Percentiles rank a stretch among this genome's conserved stretches.
Evolutionary conservation across 192 early-diverging fungal genomes (phyloP).

Genomic region (Thamnidium elegans): DNA sequence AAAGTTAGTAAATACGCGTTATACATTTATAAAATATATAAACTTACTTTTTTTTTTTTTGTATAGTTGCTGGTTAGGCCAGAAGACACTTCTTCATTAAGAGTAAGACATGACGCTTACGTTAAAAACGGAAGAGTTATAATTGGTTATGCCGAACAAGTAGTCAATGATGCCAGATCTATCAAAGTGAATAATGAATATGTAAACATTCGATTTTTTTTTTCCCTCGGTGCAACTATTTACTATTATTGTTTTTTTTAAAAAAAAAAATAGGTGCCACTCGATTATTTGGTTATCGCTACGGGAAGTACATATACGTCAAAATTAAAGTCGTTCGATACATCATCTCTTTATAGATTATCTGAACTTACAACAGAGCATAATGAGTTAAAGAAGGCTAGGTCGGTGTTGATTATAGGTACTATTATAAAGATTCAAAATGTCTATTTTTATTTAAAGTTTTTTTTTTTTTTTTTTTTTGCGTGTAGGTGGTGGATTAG

Average conservation of each 20-base stretch:
- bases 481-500: constrained; percentile 40
- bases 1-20: constrained; percentile 2
- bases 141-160: constrained; percentile 30
- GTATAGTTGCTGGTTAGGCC: constrained; percentile 20
- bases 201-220: constrained; percentile 18
- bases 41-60: neutral
- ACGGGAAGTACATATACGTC: constrained; percentile 35
- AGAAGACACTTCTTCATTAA: constrained; percentile 17
- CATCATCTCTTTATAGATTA: constrained; percentile 30
- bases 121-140: constrained; percentile 35
- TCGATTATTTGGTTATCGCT: constrained; percentile 36
- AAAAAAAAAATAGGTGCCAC: constrained; percentile 25
- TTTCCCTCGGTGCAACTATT: neutral
- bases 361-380: constrained; percentile 9
- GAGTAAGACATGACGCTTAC: constrained; percentile 35
- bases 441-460: neutral
- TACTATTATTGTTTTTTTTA: neutral
- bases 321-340: constrained; percentile 34
- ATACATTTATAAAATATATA: too few species aligned
- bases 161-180: constrained; percentile 18
- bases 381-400: constrained; percentile 21
- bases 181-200: constrained; percentile 27
- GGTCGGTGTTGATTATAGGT: constrained; percentile 30
- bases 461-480: neutral
- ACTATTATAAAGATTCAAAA: neutral